Conservation (phyloP, 2,329 filamentous ascomycete species). For the Cercospora sp. region DNA sequence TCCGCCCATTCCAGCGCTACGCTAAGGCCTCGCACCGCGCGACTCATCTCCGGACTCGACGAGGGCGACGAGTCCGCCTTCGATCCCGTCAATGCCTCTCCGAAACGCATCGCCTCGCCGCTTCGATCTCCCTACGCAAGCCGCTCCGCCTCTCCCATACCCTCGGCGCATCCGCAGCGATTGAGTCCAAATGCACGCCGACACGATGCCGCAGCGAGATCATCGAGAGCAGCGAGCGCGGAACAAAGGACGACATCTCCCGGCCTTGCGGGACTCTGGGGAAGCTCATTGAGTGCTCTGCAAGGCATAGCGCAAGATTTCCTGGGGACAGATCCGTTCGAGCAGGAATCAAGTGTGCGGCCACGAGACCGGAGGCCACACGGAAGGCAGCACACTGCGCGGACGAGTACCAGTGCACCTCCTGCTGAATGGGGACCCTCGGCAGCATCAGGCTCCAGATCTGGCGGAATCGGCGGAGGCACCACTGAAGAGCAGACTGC, state of each 20-base stretch:
- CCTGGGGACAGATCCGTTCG: constrained; percentile 43
- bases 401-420: constrained; percentile 40
- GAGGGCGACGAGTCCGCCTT: constrained; percentile 44
- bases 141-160: constrained; percentile 45
- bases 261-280: constrained; percentile 48
- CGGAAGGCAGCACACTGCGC: constrained; percentile 18
- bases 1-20: constrained; percentile 38
- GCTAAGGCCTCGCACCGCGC: constrained; percentile 48
- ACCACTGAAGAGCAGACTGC: constrained; percentile 49
- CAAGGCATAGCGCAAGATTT: constrained; percentile 53
- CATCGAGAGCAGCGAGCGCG: constrained; percentile 15
- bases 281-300: constrained; percentile 51
- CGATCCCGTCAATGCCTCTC: constrained; percentile 39
- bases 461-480: constrained; percentile 46
- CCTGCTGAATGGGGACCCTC: constrained; percentile 52
- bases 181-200: constrained; percentile 14
- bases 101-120: constrained; percentile 37
- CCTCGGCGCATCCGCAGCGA: constrained; percentile 38
- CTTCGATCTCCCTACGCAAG: constrained; percentile 43
- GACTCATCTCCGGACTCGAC: constrained; percentile 51
- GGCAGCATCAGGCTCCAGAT: constrained; percentile 37
- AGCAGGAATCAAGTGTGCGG: constrained; percentile 18
- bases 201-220: constrained; percentile 9
- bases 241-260: constrained; percentile 27
- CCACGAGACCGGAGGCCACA: constrained; percentile 38